phyloP scores from a whole-genome alignment of 805 yeast species.

The Candida awuae region DNA sequence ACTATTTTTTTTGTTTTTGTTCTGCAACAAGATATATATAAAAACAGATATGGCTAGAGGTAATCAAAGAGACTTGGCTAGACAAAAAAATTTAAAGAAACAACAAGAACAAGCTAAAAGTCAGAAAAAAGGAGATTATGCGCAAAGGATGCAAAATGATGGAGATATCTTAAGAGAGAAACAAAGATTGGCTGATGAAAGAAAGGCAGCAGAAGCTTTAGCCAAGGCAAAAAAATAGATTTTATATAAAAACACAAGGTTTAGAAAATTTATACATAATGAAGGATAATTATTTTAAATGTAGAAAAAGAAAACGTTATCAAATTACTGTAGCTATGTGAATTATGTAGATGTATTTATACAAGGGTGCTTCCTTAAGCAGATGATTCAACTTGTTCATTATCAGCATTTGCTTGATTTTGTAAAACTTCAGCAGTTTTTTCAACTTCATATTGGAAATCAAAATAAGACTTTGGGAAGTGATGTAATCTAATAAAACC shows the following conservation, averaged over 20 bases:
- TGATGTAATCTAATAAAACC: conserved; percentile 92
- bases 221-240: conserved; percentile 15
- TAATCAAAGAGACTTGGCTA: conserved; percentile 90
- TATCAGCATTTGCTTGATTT: conserved; percentile 6
- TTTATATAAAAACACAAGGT: no score
- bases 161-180: conserved; percentile 87
- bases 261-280: no score
- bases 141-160: conserved; percentile 76
- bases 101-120: conserved; percentile 53
- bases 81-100: conserved; percentile 82
- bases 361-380: conserved; percentile 3
- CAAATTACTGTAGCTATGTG: no score
- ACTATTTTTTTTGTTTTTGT: no score
- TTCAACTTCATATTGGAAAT: conserved; percentile 88
- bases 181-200: conserved; percentile 67
- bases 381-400: conserved; percentile 7
- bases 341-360: no score
- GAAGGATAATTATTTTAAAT: no score
- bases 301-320: background rate
- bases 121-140: conserved; percentile 77
- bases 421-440: conserved; percentile 50
- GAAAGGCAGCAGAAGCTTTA: conserved; percentile 24
- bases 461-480: conserved; percentile 88
- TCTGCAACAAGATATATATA: background rate
- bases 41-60: conserved; percentile 76